A percentile compares a stretch with the other conserved stretches of the same genome.
Conservation (phyloP, 305 asterid species). For the Fraxinus greggii region DNA sequence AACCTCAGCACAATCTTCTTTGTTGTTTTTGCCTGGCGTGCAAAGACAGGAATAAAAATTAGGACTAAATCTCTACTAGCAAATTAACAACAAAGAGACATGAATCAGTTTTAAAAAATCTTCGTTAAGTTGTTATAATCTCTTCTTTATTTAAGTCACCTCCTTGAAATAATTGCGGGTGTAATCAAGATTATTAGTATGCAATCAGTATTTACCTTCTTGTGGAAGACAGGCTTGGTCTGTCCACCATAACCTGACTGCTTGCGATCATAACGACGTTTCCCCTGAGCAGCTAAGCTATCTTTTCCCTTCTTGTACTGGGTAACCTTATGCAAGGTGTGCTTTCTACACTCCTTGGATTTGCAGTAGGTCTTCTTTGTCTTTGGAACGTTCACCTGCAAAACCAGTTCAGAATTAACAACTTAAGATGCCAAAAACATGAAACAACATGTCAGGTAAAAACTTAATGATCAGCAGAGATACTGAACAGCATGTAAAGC, state of each 20-base stretch:
- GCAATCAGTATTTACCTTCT: slow-evolving; percentile 33
- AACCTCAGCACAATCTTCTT: slow-evolving; percentile 54
- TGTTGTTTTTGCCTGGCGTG: slow-evolving; percentile 43
- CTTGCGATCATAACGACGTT: slow-evolving; percentile 57
- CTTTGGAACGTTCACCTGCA: slow-evolving; percentile 54
- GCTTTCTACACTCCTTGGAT: slow-evolving; percentile 58
- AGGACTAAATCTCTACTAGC: not conserved
- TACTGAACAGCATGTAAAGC: not conserved
- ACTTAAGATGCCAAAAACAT: not conserved
- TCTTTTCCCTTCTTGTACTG: slow-evolving; percentile 60
- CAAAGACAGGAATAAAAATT: not conserved
- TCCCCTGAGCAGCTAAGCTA: slow-evolving; percentile 55
- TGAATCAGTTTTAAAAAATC: not conserved
- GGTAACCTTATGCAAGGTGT: slow-evolving; percentile 57
- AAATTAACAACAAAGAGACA: not conserved
- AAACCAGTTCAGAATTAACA: not conserved
- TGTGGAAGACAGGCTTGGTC: slow-evolving; percentile 63
- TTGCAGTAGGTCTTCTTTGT: slow-evolving; percentile 58
- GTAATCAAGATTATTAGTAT: not conserved
- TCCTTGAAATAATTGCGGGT: not conserved
- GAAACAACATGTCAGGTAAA: not conserved
- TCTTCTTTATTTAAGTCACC: not conserved
- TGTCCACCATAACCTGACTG: slow-evolving; percentile 65
- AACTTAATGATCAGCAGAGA: not conserved
- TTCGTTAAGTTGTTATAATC: not conserved